Evolutionary conservation across 495 filamentous ascomycete genomes (phyloP).

Genomic region (Aspergillus incahuasiensis): DNA sequence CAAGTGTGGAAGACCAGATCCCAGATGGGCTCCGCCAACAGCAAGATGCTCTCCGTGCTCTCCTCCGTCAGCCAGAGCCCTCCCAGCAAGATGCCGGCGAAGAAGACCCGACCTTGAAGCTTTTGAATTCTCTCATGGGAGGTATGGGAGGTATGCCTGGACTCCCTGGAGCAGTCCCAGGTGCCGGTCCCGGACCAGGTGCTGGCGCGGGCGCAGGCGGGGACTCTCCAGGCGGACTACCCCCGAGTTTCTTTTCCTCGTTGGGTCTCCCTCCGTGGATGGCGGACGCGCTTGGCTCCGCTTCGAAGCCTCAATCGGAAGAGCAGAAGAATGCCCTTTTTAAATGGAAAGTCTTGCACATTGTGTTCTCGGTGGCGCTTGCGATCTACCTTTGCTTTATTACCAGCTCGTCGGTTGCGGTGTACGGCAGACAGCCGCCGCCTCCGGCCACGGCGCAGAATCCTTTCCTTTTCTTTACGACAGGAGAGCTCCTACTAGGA

Average conservation of each 20-base stretch:
- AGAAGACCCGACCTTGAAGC: constrained; percentile 57
- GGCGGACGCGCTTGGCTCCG: constrained; percentile 34
- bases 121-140: constrained; percentile 58
- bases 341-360: constrained; percentile 74
- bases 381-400: constrained; percentile 61
- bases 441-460: constrained; percentile 62
- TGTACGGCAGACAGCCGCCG: constrained; percentile 46
- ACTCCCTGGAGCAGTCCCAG: too few relatives aligned
- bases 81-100: constrained; percentile 23
- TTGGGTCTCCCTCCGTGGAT: constrained; percentile 44
- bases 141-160: constrained; percentile 44
- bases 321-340: constrained; percentile 44
- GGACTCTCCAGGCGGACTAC: constrained; percentile 23
- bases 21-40: constrained; percentile 33
- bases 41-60: constrained; percentile 41
- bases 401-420: constrained; percentile 32
- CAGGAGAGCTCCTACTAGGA: constrained; percentile 70
- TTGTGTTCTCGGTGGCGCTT: constrained; percentile 63
- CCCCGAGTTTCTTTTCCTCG: constrained; percentile 30
- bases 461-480: constrained; percentile 75
- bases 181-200: constrained; percentile 21
- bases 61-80: constrained; percentile 35
- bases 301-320: constrained; percentile 28
- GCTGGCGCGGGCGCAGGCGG: constrained; percentile 10
- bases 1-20: constrained; percentile 4